Percentiles rank a stretch among this genome's conserved stretches.
These are phyloP conservation scores for Bimuria novae-zelandiae DNA, from an alignment of 2,329 filamentous ascomycete species.

Conservation along the genomic window DNA sequence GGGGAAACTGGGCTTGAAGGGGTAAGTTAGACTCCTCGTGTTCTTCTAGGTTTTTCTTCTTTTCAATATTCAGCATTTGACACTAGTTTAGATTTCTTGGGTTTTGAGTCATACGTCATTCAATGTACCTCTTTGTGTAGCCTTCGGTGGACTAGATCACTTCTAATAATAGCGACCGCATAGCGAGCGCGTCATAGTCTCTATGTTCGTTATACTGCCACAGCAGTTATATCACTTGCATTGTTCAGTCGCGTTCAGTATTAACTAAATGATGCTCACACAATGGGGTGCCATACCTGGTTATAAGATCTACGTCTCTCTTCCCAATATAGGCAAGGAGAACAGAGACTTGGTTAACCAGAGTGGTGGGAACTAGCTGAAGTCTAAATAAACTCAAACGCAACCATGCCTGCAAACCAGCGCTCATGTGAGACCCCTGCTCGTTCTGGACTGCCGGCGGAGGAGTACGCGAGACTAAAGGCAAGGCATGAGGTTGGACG, in stretches of 20 bases:
- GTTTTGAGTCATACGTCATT: too few relatives aligned
- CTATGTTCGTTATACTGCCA: too few relatives aligned
- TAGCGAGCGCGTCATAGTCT: too few relatives aligned
- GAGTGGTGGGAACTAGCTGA: too few relatives aligned
- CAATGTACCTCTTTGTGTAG: too few relatives aligned
- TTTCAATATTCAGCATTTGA: too few relatives aligned
- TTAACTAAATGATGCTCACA: background rate
- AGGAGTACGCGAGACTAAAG: background rate
- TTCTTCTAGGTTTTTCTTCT: background rate
- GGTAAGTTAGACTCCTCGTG: too few relatives aligned
- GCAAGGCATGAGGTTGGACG: background rate
- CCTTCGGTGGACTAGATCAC: too few relatives aligned
- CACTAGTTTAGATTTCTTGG: background rate
- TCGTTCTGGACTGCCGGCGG: background rate
- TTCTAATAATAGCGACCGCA: too few relatives aligned
- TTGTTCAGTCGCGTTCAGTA: background rate
- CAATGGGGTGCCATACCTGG: background rate
- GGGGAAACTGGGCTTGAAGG: conserved; percentile 2
- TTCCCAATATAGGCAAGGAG: too few relatives aligned
- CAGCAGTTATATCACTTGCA: background rate
- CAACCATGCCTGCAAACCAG: background rate
- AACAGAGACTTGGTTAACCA: too few relatives aligned
- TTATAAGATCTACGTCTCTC: background rate
- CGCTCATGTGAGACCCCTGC: background rate
- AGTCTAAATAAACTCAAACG: background rate